These are phyloP conservation scores for Sambucus nigra DNA, from an alignment of 129 eudicot species.

Conservation along the genomic window DNA sequence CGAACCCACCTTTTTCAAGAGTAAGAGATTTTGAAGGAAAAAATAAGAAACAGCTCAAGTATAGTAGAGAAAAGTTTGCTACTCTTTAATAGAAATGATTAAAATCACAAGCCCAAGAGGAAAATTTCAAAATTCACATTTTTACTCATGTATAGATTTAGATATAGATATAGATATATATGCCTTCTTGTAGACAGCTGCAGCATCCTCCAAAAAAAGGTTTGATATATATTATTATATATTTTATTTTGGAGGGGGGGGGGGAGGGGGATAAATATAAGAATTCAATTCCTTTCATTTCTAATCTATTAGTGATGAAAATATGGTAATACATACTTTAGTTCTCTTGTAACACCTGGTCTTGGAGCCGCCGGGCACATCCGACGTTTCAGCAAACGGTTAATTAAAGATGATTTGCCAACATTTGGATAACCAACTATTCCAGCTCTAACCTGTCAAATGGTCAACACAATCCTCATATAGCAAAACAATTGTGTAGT, in stretches of 20 bases:
- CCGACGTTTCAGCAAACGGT: constrained; percentile 88
- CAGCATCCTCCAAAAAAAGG: no score
- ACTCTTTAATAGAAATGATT: background rate
- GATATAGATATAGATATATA: background rate
- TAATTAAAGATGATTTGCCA: constrained; percentile 89
- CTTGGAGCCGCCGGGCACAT: constrained; percentile 99
- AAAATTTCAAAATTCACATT: no score
- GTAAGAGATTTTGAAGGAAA: constrained; percentile 7
- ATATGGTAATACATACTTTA: constrained; percentile 45
- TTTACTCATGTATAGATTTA: background rate
- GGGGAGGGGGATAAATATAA: background rate
- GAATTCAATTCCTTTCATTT: background rate
- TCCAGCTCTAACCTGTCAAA: constrained; percentile 87
- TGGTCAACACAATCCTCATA: constrained; percentile 2
- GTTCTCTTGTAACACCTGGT: constrained; percentile 95
- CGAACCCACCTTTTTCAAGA: constrained; percentile 80
- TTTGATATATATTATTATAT: no score
- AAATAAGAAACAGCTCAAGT: no score
- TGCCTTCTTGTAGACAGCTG: no score
- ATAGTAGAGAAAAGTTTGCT: no score
- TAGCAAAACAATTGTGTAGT: background rate
- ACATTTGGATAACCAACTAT: constrained; percentile 96
- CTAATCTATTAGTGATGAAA: background rate
- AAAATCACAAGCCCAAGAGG: background rate
- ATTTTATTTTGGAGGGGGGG: no score